phyloP scores from a whole-genome alignment of 2,329 filamentous ascomycete species.

The Elsinoe fawcettii region DNA sequence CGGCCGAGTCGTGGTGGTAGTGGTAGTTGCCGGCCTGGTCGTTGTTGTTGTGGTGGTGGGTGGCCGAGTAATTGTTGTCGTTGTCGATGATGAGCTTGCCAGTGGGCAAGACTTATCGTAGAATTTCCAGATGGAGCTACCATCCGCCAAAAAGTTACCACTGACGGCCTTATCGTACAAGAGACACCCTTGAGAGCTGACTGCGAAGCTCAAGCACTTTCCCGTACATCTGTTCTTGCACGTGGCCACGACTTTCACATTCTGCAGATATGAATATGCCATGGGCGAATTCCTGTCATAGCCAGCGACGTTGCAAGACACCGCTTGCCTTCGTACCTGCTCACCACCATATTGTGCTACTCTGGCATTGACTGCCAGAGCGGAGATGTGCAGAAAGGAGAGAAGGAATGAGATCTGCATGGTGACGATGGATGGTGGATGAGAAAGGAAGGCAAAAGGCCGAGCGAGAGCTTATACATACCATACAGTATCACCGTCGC shows the following conservation, averaged over 20 bases:
- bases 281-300: not conserved
- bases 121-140: not conserved
- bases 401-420: not conserved
- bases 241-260: not conserved
- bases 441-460: not conserved
- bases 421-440: not conserved
- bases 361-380: not conserved
- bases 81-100: not conserved
- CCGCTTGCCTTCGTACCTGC: not conserved
- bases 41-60: not conserved
- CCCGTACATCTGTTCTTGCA: not conserved
- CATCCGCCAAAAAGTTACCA: not conserved
- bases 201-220: not conserved
- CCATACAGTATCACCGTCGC: not conserved
- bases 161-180: not conserved
- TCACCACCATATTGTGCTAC: not conserved
- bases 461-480: not conserved
- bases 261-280: not conserved
- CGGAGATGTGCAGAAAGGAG: not conserved
- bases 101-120: constrained; percentile 1
- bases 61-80: not conserved
- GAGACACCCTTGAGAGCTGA: not conserved
- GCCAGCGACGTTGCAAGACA: not conserved
- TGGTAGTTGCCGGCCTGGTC: not conserved
- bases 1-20: not conserved